These are phyloP conservation scores for Jaenimonas drosophilae DNA, from an alignment of 208 protist genomes.

Conservation along the genomic window DNA sequence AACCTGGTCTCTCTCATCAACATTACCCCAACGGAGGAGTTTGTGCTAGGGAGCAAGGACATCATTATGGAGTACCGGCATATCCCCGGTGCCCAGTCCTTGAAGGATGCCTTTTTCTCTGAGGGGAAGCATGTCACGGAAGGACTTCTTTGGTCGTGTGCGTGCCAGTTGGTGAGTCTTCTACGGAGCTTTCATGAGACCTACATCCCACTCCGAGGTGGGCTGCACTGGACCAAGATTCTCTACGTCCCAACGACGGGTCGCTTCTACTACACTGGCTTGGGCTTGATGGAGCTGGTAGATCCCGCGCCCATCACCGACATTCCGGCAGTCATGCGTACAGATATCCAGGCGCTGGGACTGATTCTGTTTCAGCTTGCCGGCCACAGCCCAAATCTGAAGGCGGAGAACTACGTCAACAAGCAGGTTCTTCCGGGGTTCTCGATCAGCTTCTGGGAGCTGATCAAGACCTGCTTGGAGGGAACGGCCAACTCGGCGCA, in stretches of 20 bases:
- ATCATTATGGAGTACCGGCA: slow-evolving; percentile 85
- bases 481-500: slow-evolving; percentile 41
- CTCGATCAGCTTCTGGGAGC: slow-evolving; percentile 70
- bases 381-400: slow-evolving; percentile 41
- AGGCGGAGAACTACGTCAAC: slow-evolving; percentile 38
- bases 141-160: slow-evolving; percentile 79
- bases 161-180: slow-evolving; percentile 76
- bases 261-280: slow-evolving; percentile 76
- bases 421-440: slow-evolving; percentile 61
- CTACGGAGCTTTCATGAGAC: slow-evolving; percentile 83
- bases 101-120: slow-evolving; percentile 72
- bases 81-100: slow-evolving; percentile 60
- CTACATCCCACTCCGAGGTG: slow-evolving; percentile 51
- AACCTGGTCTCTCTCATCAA: slow-evolving; percentile 73
- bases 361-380: slow-evolving; percentile 78
- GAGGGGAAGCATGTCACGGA: slow-evolving; percentile 55
- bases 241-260: slow-evolving; percentile 68
- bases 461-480: slow-evolving; percentile 71
- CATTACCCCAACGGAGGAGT: slow-evolving; percentile 71
- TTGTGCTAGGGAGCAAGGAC: slow-evolving; percentile 75
- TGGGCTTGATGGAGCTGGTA: slow-evolving; percentile 70
- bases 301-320: slow-evolving; percentile 20
- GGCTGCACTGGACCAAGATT: slow-evolving; percentile 80
- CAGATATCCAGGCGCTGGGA: slow-evolving; percentile 73
- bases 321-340: slow-evolving; percentile 39